phyloP scores from a whole-genome alignment of 495 filamentous ascomycete species.

The Talaromyces liani region DNA sequence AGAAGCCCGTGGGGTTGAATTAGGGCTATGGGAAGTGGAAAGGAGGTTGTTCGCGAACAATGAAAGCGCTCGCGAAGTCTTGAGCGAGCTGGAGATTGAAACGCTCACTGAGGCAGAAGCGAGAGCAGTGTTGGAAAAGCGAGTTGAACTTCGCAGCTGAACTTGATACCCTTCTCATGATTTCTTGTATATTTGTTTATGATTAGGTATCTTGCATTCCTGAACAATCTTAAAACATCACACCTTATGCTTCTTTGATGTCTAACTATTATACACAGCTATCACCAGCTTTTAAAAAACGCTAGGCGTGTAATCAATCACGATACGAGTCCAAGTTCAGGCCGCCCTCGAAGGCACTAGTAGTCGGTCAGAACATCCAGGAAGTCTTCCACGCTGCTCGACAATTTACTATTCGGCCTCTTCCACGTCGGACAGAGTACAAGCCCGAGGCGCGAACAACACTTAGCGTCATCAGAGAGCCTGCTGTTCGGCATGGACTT shows the following conservation, averaged over 20 bases:
- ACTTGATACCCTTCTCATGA: neutral
- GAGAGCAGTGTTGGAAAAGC: conserved; percentile 64
- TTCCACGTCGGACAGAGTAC: too few relatives aligned
- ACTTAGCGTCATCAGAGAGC: too few relatives aligned
- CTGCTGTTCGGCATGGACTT: too few relatives aligned
- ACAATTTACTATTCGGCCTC: too few relatives aligned
- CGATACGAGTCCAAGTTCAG: too few relatives aligned
- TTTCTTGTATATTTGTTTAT: neutral
- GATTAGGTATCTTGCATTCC: neutral
- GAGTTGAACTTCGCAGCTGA: conserved; percentile 58
- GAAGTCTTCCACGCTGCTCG: too few relatives aligned
- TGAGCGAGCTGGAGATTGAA: conserved; percentile 61
- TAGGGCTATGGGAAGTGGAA: conserved; percentile 65
- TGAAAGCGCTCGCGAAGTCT: conserved; percentile 64
- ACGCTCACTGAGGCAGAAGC: conserved; percentile 64
- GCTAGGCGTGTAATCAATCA: neutral
- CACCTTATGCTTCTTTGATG: neutral
- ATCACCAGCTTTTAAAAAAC: neutral
- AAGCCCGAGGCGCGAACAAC: too few relatives aligned
- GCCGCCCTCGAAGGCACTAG: too few relatives aligned
- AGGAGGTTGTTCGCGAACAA: conserved; percentile 73
- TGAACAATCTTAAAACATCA: neutral
- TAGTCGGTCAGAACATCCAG: too few relatives aligned
- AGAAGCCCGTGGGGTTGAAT: conserved; percentile 11
- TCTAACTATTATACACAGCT: neutral